Evolutionary conservation across 805 yeast genomes (phyloP).

Genomic region (Ogataea saltuana): DNA sequence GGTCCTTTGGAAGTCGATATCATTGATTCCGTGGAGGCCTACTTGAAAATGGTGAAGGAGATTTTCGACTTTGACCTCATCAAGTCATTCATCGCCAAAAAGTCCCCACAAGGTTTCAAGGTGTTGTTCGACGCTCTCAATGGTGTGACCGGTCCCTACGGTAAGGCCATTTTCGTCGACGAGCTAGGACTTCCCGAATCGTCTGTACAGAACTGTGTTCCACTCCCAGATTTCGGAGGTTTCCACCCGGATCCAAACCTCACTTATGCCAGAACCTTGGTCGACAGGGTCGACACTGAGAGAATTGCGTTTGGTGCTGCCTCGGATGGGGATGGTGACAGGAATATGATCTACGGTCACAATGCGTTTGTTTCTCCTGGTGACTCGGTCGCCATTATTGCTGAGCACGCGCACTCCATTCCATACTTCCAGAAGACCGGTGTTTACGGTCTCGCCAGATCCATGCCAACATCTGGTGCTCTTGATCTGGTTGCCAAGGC

Average conservation of each 20-base stretch:
- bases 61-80: slow-evolving; percentile 89
- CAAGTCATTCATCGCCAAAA: slow-evolving; percentile 59
- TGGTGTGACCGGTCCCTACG: slow-evolving; percentile 98
- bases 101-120: slow-evolving; percentile 57
- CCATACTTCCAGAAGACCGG: slow-evolving; percentile 92
- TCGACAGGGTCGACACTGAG: slow-evolving; percentile 78
- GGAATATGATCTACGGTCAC: slow-evolving; percentile 97
- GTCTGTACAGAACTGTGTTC: slow-evolving; percentile 75
- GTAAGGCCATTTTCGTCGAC: slow-evolving; percentile 75
- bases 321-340: slow-evolving; percentile 98
- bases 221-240: slow-evolving; percentile 93
- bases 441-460: slow-evolving; percentile 89
- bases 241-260: slow-evolving; percentile 97
- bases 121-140: slow-evolving; percentile 86
- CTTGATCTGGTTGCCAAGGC: slow-evolving; percentile 85
- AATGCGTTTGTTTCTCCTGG: slow-evolving; percentile 96
- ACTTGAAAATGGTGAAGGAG: slow-evolving; percentile 73
- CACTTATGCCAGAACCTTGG: slow-evolving; percentile 89
- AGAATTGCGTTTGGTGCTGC: slow-evolving; percentile 95
- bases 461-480: slow-evolving; percentile 97
- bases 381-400: slow-evolving; percentile 95
- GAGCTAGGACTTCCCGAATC: slow-evolving; percentile 75
- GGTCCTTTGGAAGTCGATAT: slow-evolving; percentile 75
- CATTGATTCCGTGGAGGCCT: slow-evolving; percentile 78
- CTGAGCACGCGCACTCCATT: slow-evolving; percentile 83